These are phyloP conservation scores for Rhizopogon hawkerae DNA, from an alignment of 1,284 basidiomycete species.

Conservation along the genomic window DNA sequence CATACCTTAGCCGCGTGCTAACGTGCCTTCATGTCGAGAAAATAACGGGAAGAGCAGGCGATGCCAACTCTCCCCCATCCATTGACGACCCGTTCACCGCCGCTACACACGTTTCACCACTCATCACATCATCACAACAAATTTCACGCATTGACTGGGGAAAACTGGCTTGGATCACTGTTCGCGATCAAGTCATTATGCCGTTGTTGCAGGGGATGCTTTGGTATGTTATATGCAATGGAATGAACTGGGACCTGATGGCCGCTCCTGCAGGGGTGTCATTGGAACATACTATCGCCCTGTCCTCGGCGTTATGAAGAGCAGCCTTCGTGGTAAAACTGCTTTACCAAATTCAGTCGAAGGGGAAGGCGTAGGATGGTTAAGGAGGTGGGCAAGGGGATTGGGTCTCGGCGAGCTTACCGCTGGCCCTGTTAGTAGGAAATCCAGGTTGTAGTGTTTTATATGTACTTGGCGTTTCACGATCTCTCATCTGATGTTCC, in stretches of 20 bases:
- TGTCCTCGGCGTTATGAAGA: slow-evolving; percentile 22
- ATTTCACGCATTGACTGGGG: slow-evolving; percentile 50
- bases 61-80: slow-evolving; percentile 18
- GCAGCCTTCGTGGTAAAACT: slow-evolving; percentile 14
- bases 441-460: slow-evolving; percentile 1
- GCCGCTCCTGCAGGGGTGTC: slow-evolving; percentile 24
- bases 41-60: slow-evolving; percentile 8
- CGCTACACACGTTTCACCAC: slow-evolving; percentile 16
- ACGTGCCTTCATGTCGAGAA: slow-evolving; percentile 41
- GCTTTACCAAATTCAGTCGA: slow-evolving; percentile 23
- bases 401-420: slow-evolving; percentile 27
- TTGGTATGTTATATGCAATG: slow-evolving; percentile 36
- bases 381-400: slow-evolving; percentile 33
- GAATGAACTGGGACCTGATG: slow-evolving; percentile 1
- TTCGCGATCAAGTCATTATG: slow-evolving; percentile 59
- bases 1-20: slow-evolving; percentile 52
- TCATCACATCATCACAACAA: slow-evolving; percentile 21
- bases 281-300: slow-evolving; percentile 28
- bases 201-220: slow-evolving; percentile 64
- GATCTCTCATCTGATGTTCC: not conserved
- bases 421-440: slow-evolving; percentile 22
- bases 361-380: slow-evolving; percentile 37
- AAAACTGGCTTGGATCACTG: slow-evolving; percentile 52
- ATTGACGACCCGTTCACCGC: slow-evolving; percentile 15
- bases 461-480: not conserved